Evolutionary conservation across 805 yeast genomes (phyloP).

Genomic region (Scheffersomyces lignosus): DNA sequence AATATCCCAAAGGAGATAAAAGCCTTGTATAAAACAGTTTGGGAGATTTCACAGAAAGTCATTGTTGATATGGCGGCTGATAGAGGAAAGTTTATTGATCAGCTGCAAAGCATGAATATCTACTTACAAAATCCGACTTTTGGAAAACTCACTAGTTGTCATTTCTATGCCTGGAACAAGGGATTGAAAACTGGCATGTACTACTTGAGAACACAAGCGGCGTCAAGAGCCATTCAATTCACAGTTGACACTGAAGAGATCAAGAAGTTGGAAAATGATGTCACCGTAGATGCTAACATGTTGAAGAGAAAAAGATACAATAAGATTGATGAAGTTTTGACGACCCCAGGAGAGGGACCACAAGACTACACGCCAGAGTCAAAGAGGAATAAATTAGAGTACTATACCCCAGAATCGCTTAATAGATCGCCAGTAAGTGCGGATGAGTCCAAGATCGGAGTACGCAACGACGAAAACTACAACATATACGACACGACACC

Average conservation of each 20-base stretch:
- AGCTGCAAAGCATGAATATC: slow-evolving; percentile 47
- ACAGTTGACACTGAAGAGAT: slow-evolving; percentile 21
- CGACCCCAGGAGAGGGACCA: neutral
- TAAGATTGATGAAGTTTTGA: slow-evolving; percentile 10
- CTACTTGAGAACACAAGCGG: slow-evolving; percentile 39
- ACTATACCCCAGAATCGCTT: neutral
- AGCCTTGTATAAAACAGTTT: slow-evolving; percentile 85
- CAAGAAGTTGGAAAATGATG: slow-evolving; percentile 2
- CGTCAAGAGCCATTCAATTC: slow-evolving; percentile 40
- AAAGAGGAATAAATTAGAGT: neutral
- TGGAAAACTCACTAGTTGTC: slow-evolving; percentile 43
- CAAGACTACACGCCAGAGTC: neutral
- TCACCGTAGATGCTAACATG: slow-evolving; percentile 2
- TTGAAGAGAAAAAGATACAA: slow-evolving; percentile 25
- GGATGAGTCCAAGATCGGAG: neutral
- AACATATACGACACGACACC: slow-evolving; percentile 38
- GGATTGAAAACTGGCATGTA: slow-evolving; percentile 43
- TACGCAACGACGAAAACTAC: slow-evolving; percentile 5
- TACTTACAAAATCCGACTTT: slow-evolving; percentile 37
- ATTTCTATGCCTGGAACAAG: slow-evolving; percentile 41
- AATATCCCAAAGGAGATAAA: slow-evolving; percentile 75
- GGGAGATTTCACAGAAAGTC: slow-evolving; percentile 90
- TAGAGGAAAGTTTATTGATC: slow-evolving; percentile 67
- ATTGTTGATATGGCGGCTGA: slow-evolving; percentile 87
- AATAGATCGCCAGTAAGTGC: too few relatives aligned